Conservation (phyloP, 176 grass and related monocot genomes). For the Aegilops tauschii region DNA sequence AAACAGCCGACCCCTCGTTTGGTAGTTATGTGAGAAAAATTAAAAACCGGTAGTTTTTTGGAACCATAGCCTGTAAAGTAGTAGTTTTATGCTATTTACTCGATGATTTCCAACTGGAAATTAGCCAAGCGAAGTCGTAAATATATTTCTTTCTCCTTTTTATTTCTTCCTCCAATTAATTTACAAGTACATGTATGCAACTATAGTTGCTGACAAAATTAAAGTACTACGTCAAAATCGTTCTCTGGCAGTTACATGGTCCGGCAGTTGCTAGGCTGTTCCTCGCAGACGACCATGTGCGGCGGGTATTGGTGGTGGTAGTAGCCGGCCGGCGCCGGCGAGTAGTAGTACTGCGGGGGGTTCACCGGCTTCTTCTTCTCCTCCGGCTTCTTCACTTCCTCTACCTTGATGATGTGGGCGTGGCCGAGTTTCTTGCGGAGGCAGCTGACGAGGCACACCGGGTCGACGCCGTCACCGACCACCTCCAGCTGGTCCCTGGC, state of each 20-base stretch:
- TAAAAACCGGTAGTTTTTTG: no score
- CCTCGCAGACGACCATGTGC: slow-evolving; percentile 21
- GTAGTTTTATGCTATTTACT: no score
- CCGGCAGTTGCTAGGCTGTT: slow-evolving; percentile 16
- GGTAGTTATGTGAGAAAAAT: no score
- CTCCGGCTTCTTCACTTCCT: slow-evolving; percentile 43
- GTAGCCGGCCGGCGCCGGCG: slow-evolving; percentile 20
- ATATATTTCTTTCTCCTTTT: no score
- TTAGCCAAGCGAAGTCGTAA: not conserved
- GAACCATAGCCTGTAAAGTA: no score
- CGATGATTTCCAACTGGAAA: not conserved
- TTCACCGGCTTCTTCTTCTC: not conserved
- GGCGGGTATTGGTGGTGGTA: not conserved
- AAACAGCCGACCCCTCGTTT: no score
- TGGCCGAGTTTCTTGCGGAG: slow-evolving; percentile 50
- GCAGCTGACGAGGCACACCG: slow-evolving; percentile 26
- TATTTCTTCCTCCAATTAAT: no score
- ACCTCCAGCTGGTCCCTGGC: slow-evolving; percentile 51
- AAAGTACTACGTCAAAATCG: not conserved
- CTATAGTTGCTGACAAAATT: no score
- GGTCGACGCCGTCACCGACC: slow-evolving; percentile 54
- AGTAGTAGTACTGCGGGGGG: not conserved
- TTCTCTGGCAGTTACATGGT: slow-evolving; percentile 24
- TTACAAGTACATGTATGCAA: no score
- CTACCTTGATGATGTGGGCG: slow-evolving; percentile 55